Evolutionary conservation across 192 early-diverging fungal species (phyloP).

Genomic region (Coemansia sp.): DNA sequence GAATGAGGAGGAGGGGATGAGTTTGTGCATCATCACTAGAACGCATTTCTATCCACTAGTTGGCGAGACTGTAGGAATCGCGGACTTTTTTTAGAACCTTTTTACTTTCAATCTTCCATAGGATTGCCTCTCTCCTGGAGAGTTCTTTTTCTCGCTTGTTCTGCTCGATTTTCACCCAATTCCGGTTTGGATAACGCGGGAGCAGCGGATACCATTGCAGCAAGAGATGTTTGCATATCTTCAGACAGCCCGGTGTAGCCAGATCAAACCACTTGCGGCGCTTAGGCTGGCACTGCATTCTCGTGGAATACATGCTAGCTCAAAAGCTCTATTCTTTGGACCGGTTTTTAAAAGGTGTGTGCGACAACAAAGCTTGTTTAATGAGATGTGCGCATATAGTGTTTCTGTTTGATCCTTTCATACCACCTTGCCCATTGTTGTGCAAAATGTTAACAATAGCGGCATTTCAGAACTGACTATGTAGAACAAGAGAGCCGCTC

Average conservation of each 20-base stretch:
- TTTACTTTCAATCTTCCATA: too few species aligned
- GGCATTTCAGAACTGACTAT: not conserved
- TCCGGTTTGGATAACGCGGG: too few species aligned
- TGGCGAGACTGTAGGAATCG: too few species aligned
- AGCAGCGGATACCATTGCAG: too few species aligned
- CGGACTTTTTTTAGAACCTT: too few species aligned
- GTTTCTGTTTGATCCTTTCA: not conserved
- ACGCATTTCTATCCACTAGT: too few species aligned
- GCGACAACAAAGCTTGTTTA: not conserved
- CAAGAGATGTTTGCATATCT: not conserved
- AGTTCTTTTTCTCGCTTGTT: too few species aligned
- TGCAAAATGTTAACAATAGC: not conserved
- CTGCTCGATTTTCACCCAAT: too few species aligned
- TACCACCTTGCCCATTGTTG: not conserved
- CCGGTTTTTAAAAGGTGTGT: not conserved
- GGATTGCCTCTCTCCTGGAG: too few species aligned
- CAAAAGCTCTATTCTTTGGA: not conserved
- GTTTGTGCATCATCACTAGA: too few species aligned
- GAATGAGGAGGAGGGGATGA: too few species aligned
- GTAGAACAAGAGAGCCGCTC: conserved; percentile 1
- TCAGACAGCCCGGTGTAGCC: too few species aligned
- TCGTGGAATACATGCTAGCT: not conserved
- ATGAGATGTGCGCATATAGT: not conserved
- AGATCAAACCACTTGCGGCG: not conserved
- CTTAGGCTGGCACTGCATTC: not conserved